Conservation (phyloP, 2,329 filamentous ascomycete species). For the Exophiala sp. region DNA sequence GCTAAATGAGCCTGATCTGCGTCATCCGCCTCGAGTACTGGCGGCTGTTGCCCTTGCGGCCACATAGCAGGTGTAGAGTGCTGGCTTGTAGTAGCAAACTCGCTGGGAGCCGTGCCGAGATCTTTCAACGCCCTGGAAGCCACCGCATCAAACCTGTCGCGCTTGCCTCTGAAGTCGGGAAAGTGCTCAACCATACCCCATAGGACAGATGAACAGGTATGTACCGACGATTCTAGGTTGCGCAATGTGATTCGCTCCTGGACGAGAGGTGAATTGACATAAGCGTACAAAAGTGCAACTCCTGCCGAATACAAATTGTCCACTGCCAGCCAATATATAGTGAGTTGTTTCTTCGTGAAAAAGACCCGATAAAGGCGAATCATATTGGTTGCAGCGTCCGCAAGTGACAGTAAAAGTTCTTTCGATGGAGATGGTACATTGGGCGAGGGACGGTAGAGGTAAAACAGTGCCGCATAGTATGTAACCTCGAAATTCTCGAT, state of each 20-base stretch:
- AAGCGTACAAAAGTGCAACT: constrained; percentile 9
- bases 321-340: constrained; percentile 17
- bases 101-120: constrained; percentile 1
- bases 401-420: neutral
- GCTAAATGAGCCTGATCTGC: neutral
- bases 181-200: constrained; percentile 29
- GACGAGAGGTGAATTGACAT: constrained; percentile 5
- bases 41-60: neutral
- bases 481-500: constrained; percentile 17
- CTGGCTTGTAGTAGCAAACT: neutral
- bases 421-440: constrained; percentile 5
- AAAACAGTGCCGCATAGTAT: constrained; percentile 12
- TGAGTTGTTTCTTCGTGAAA: constrained; percentile 7
- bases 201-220: constrained; percentile 24
- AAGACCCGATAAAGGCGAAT: constrained; percentile 15
- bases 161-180: constrained; percentile 24
- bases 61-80: neutral
- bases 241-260: constrained; percentile 8
- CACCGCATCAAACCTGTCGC: constrained; percentile 22
- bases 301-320: constrained; percentile 15
- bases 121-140: constrained; percentile 10
- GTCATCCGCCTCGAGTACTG: neutral
- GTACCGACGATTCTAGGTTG: constrained; percentile 5
- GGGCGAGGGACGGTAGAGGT: constrained; percentile 14
- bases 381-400: constrained; percentile 10